Conservation (phyloP, 768 basidiomycete species). For the Mycena amicta region DNA sequence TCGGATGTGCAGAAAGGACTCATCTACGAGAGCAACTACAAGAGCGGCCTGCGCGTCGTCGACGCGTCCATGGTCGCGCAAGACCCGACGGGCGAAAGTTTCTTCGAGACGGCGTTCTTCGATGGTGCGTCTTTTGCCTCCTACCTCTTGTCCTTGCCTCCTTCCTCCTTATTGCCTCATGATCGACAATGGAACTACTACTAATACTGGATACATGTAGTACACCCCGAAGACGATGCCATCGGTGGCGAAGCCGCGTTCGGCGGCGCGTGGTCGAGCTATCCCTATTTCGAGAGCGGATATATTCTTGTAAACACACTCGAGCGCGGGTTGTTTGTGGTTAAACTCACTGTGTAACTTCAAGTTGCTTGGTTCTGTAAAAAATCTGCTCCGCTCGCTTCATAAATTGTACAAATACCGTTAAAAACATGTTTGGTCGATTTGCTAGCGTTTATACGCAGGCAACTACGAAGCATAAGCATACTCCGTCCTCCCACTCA, state of each 20-base stretch:
- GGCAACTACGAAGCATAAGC: too few relatives aligned
- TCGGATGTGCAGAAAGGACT: constrained; percentile 19
- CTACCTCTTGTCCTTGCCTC: too few relatives aligned
- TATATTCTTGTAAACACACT: constrained; percentile 17
- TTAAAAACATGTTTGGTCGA: too few relatives aligned
- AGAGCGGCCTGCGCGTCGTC: constrained; percentile 31
- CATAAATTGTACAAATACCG: too few relatives aligned
- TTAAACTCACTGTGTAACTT: constrained; percentile 3
- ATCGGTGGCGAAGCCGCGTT: constrained; percentile 9
- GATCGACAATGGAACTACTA: too few relatives aligned
- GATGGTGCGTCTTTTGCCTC: constrained; percentile 25
- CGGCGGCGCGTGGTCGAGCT: constrained; percentile 15
- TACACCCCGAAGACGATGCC: constrained; percentile 18
- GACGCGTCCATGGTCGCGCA: constrained; percentile 28
- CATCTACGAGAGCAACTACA: constrained; percentile 32
- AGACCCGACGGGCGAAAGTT: constrained; percentile 31
- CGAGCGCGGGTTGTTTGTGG: constrained; percentile 16
- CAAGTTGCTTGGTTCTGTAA: too few relatives aligned
- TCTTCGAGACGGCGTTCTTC: constrained; percentile 30
- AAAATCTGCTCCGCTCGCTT: too few relatives aligned
- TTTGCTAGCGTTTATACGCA: too few relatives aligned
- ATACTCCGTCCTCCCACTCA: constrained; percentile 24
- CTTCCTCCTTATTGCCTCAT: background rate
- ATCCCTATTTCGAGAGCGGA: constrained; percentile 22
- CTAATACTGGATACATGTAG: background rate